Percentiles rank a stretch among this genome's conserved stretches.
Conservation (phyloP, 164 flowering plant genomes). For the Litsea cubeba region DNA sequence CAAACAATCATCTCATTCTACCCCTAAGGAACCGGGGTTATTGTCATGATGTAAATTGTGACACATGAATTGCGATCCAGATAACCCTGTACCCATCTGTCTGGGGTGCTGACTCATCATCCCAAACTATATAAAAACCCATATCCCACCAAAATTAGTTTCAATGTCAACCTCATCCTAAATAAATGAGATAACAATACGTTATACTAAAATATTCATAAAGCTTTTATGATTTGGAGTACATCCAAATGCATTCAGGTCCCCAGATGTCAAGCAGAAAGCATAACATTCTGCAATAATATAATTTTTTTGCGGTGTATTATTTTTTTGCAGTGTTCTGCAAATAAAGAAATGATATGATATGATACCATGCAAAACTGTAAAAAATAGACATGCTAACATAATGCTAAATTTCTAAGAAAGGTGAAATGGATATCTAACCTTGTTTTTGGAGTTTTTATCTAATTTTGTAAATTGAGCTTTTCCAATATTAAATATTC, state of each 20-base stretch:
- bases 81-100: not conserved
- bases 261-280: not conserved
- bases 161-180: not conserved
- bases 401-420: not conserved
- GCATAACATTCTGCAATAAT: not conserved
- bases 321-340: too few relatives aligned
- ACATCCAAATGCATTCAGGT: not conserved
- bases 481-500: slow-evolving; percentile 90
- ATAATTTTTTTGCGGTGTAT: too few relatives aligned
- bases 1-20: too few relatives aligned
- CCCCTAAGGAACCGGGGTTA: too few relatives aligned
- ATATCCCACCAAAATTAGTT: not conserved
- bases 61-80: too few relatives aligned
- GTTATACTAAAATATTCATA: not conserved
- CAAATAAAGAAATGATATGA: too few relatives aligned
- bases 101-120: too few relatives aligned
- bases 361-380: not conserved
- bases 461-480: slow-evolving; percentile 84
- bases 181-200: too few relatives aligned
- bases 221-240: not conserved
- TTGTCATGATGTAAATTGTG: too few relatives aligned
- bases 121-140: not conserved
- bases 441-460: slow-evolving; percentile 91
- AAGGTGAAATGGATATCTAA: slow-evolving; percentile 20
- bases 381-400: too few relatives aligned